Base-by-base conservation (phyloP, 176 grass and related monocot species). In the Pontederia paniculata region DNA sequence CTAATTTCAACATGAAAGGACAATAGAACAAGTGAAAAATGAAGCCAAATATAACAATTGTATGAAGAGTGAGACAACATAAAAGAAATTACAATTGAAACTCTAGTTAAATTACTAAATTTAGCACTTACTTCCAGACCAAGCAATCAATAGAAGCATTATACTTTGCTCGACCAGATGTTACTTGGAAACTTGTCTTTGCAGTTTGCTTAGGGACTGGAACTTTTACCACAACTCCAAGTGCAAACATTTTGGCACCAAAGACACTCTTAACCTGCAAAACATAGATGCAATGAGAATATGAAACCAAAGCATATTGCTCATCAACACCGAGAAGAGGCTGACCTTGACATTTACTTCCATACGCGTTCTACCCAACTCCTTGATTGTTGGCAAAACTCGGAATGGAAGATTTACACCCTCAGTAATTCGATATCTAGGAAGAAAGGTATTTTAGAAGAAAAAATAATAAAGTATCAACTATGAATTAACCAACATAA, bases 161-260 rank as follows among this genome's bases (percentile, higher is more conserved):
- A 76, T 98, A 98, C 66, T 98, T 98, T 42, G 93, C 93, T 88
- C 85, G 87, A 72, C 93, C 93, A 73, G 86, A 84, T 45, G 93
- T 98, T 58, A 88, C 85, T 73, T 98, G 93, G 80, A 98, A 98
- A 74, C 87, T 98, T 37, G 87, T 84, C 72, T 98, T 98, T 42
- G 93, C 93, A 23, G 93, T 98, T 81, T 98, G 93, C 69, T 98
- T 98, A 57, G 93, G 93, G 72, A 98, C 93, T 21, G 93, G 93
- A 45, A 98, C 80, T 83, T 98, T 98, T 18, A 98, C 80, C 8
- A 98, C 86, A 41, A 98, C 93, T 23, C 93, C 93, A 70, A 98
- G 83, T 52, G 93, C 93, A 88, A 98, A 98, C 93, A 91, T 98
- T 75, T 98, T 98, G 43, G 93, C 87, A 74, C 93, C 93, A 43